Conservation (phyloP, 2,329 filamentous ascomycete genomes). For the Aulographum hederae region DNA sequence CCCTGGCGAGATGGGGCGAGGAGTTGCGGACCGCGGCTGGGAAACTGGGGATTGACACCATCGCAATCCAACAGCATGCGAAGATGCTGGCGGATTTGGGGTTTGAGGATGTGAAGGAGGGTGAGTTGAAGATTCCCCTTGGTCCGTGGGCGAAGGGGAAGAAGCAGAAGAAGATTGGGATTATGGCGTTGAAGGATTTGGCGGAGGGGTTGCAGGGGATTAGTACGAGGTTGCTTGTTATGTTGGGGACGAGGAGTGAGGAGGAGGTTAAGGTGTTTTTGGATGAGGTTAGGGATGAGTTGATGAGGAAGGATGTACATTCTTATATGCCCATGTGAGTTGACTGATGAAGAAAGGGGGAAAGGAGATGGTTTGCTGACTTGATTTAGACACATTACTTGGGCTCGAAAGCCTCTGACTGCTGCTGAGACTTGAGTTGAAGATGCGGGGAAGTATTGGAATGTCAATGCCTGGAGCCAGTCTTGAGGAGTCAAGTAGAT, state of each 20-base stretch:
- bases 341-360: neutral
- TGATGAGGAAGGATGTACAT: slow-evolving; percentile 1
- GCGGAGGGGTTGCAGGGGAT: slow-evolving; percentile 2
- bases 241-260: slow-evolving; percentile 2
- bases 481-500: too few species aligned
- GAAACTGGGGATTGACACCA: slow-evolving; percentile 1
- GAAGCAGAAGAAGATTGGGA: slow-evolving; percentile 7
- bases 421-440: too few species aligned
- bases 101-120: slow-evolving; percentile 10
- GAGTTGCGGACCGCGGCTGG: neutral
- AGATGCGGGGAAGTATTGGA: too few species aligned
- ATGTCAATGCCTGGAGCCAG: too few species aligned
- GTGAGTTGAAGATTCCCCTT: slow-evolving; percentile 8
- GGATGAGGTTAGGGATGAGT: slow-evolving; percentile 2
- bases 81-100: slow-evolving; percentile 9
- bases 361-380: neutral
- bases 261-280: slow-evolving; percentile 2
- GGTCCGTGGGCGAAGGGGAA: slow-evolving; percentile 10
- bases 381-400: neutral
- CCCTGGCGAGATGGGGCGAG: slow-evolving; percentile 1
- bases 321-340: neutral
- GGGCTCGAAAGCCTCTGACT: neutral
- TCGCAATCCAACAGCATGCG: neutral
- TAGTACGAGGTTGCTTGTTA: slow-evolving; percentile 2
- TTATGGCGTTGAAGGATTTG: slow-evolving; percentile 2